These are phyloP conservation scores for Neltuma alba DNA, from an alignment of 306 rosid species.

Conservation along the genomic window DNA sequence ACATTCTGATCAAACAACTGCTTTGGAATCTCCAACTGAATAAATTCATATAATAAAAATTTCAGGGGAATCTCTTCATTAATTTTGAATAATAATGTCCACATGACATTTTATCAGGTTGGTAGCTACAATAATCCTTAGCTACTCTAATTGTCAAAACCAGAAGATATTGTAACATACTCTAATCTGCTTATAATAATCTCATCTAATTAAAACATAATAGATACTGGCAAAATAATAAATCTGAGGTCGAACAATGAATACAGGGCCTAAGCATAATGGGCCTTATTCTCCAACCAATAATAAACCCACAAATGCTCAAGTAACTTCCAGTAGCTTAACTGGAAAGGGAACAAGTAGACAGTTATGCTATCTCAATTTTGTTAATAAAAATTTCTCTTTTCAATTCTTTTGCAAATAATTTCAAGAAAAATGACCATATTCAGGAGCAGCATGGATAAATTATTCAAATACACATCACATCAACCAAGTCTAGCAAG, in stretches of 20 bases:
- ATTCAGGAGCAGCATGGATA: not conserved
- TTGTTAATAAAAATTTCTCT: not conserved
- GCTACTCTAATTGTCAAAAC: not conserved
- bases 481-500: conserved; percentile 4
- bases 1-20: conserved; percentile 77
- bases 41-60: conserved; percentile 23
- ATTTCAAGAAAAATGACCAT: conserved; percentile 5
- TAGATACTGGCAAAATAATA: not conserved
- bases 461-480: conserved; percentile 24
- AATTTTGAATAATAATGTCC: not conserved
- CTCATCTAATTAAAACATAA: not conserved
- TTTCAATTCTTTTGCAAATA: not conserved
- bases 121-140: not conserved
- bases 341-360: conserved; percentile 8
- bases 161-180: not conserved
- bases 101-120: not conserved
- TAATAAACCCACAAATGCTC: conserved; percentile 7
- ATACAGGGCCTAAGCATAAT: not conserved
- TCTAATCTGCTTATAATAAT: not conserved
- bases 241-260: not conserved
- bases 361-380: not conserved
- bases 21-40: conserved; percentile 97
- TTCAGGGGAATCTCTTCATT: not conserved
- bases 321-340: conserved; percentile 13
- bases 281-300: not conserved